These are phyloP conservation scores for Oryza coarctata DNA, from an alignment of 176 grass and related monocot species.

Conservation along the genomic window DNA sequence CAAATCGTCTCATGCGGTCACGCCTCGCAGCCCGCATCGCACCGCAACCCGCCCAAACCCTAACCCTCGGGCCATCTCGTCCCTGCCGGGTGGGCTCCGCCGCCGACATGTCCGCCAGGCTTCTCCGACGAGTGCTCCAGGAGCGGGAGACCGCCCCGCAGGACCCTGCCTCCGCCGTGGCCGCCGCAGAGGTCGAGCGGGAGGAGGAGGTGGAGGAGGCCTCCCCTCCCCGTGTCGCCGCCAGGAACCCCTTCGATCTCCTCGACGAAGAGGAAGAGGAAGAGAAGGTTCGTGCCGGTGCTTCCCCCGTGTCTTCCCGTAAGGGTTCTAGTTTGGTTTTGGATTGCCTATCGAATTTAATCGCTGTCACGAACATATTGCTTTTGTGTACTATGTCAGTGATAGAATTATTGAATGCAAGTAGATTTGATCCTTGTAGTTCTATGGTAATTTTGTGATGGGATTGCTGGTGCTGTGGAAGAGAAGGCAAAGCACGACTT, in stretches of 20 bases:
- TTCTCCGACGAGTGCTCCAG: slow-evolving; percentile 78
- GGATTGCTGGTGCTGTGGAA: not conserved
- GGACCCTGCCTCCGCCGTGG: slow-evolving; percentile 29
- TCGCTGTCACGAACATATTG: not conserved
- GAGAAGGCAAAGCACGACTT: not conserved
- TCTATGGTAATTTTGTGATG: not conserved
- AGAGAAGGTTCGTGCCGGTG: slow-evolving; percentile 39
- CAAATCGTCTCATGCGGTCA: slow-evolving; percentile 9
- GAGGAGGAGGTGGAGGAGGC: slow-evolving; percentile 32
- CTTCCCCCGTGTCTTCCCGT: not conserved
- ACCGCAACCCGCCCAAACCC: slow-evolving; percentile 42
- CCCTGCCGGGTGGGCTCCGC: not conserved
- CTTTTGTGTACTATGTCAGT: not conserved
- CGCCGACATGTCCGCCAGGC: slow-evolving; percentile 64
- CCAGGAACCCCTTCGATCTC: slow-evolving; percentile 83
- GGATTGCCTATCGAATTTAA: not conserved
- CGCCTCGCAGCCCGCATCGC: not conserved
- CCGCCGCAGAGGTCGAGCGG: slow-evolving; percentile 24
- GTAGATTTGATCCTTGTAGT: not conserved
- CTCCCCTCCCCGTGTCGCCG: slow-evolving; percentile 32
- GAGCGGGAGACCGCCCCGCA: slow-evolving; percentile 55
- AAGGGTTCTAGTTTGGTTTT: not conserved
- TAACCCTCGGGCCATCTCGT: slow-evolving; percentile 25
- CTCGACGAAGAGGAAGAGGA: slow-evolving; percentile 46
- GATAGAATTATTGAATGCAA: not conserved